phyloP scores from a whole-genome alignment of 495 filamentous ascomycete species.

The Aspergillus incahuasiensis region DNA sequence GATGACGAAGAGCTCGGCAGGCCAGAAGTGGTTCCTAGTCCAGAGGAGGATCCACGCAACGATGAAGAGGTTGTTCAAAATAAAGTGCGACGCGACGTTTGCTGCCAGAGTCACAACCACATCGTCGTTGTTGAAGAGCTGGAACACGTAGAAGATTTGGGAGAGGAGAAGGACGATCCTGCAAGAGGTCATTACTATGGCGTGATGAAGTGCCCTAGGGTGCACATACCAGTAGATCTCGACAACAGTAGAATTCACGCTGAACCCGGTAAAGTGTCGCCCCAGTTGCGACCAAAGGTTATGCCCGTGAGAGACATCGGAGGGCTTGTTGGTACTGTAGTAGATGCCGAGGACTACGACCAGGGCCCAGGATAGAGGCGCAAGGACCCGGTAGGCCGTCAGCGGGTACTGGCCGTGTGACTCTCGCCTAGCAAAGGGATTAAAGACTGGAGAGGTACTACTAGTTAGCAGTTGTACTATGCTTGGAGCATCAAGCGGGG shows the following conservation, averaged over 20 bases:
- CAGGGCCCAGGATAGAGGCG: constrained; percentile 66
- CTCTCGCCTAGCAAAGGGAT: constrained; percentile 65
- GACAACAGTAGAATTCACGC: constrained; percentile 63
- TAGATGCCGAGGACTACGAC: constrained; percentile 62
- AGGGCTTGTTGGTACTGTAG: constrained; percentile 59
- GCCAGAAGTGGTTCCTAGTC: constrained; percentile 66
- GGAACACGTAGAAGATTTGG: constrained; percentile 69
- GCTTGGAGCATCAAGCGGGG: background rate
- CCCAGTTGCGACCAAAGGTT: constrained; percentile 68
- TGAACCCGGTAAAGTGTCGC: constrained; percentile 64
- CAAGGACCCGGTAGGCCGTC: constrained; percentile 60
- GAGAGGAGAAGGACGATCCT: constrained; percentile 72
- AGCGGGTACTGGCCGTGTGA: constrained; percentile 49
- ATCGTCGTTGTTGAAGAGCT: constrained; percentile 64
- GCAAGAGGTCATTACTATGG: background rate
- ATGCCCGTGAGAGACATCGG: constrained; percentile 52
- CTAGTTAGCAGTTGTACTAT: background rate
- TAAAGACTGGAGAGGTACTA: constrained; percentile 23
- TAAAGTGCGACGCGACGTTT: constrained; percentile 77
- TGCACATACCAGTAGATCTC: constrained; percentile 69
- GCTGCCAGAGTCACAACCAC: constrained; percentile 62
- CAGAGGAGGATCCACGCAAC: constrained; percentile 79
- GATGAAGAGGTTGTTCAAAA: constrained; percentile 75
- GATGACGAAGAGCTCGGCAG: constrained; percentile 66
- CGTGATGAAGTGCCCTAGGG: background rate